Evolutionary conservation across 192 early-diverging fungal species (phyloP).

Genomic region (Gaertneriomyces semiglobifer): DNA sequence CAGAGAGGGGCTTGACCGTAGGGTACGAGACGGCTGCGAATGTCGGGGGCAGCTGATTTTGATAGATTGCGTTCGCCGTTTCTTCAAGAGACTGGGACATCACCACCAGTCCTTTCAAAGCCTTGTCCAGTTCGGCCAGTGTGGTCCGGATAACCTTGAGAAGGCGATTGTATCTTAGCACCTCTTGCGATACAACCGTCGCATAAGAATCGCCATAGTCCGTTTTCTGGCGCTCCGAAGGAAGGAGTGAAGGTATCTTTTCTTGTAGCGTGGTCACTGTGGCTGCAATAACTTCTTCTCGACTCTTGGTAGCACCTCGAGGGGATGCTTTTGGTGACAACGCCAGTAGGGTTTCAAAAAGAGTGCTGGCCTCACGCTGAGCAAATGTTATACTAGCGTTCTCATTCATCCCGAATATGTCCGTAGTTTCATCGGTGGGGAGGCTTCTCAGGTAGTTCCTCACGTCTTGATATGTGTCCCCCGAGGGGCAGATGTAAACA

Average conservation of each 20-base stretch:
- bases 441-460: conserved; percentile 51
- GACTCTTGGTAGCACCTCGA: conserved; percentile 43
- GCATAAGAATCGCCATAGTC: background rate
- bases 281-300: conserved; percentile 36
- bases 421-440: conserved; percentile 57
- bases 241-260: too few relatives aligned
- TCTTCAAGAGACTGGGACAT: conserved; percentile 55
- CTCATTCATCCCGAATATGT: conserved; percentile 61
- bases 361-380: conserved; percentile 54
- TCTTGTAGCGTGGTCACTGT: too few relatives aligned
- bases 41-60: conserved; percentile 50
- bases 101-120: conserved; percentile 55
- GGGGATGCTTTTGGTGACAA: conserved; percentile 52
- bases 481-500: conserved; percentile 45
- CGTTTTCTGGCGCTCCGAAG: too few relatives aligned
- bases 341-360: conserved; percentile 51
- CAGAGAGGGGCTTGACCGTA: conserved; percentile 52
- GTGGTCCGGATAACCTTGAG: conserved; percentile 50
- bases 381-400: conserved; percentile 65
- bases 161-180: conserved; percentile 57
- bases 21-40: conserved; percentile 60
- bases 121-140: conserved; percentile 50
- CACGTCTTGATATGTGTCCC: conserved; percentile 44
- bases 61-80: conserved; percentile 56
- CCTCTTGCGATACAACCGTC: conserved; percentile 56